Evolutionary conservation across 1,284 basidiomycete species (phyloP).

Genomic region (Pascua guehoae): DNA sequence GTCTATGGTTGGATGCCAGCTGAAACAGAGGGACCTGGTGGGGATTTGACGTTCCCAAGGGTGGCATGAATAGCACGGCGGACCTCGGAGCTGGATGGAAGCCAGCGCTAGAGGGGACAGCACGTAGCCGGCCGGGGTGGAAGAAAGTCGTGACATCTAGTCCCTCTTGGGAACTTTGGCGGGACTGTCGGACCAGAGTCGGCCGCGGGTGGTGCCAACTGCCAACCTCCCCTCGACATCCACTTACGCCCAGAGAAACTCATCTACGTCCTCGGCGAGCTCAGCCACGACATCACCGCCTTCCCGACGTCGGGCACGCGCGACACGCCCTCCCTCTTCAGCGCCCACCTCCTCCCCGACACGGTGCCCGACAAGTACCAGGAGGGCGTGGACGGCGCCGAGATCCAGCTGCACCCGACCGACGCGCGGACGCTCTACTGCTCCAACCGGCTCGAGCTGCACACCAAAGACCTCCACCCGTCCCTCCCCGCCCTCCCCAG

Average conservation of each 20-base stretch:
- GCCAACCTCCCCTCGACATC: too few relatives aligned
- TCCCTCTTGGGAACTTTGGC: too few relatives aligned
- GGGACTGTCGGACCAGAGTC: too few relatives aligned
- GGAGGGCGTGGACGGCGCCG: conserved; percentile 37
- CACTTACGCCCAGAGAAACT: conserved; percentile 26
- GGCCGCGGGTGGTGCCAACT: too few relatives aligned
- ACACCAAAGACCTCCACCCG: conserved; percentile 26
- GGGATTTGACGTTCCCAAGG: too few relatives aligned
- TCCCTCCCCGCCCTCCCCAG: conserved; percentile 19
- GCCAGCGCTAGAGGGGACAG: too few relatives aligned
- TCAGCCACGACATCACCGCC: conserved; percentile 33
- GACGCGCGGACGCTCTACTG: conserved; percentile 34
- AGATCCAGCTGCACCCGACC: conserved; percentile 33
- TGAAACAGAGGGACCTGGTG: too few relatives aligned
- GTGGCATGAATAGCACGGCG: too few relatives aligned
- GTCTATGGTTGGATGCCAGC: too few relatives aligned
- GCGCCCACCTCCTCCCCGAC: conserved; percentile 27
- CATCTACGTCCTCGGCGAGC: conserved; percentile 46
- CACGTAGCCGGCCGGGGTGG: too few relatives aligned
- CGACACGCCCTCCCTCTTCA: conserved; percentile 16
- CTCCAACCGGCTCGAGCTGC: conserved; percentile 43
- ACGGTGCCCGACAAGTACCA: conserved; percentile 28
- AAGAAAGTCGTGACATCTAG: too few relatives aligned
- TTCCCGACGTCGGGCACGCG: conserved; percentile 29
- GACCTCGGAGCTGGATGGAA: too few relatives aligned